These are phyloP conservation scores for Benincasa hispida DNA, from an alignment of 306 rosid genomes.

Conservation along the genomic window DNA sequence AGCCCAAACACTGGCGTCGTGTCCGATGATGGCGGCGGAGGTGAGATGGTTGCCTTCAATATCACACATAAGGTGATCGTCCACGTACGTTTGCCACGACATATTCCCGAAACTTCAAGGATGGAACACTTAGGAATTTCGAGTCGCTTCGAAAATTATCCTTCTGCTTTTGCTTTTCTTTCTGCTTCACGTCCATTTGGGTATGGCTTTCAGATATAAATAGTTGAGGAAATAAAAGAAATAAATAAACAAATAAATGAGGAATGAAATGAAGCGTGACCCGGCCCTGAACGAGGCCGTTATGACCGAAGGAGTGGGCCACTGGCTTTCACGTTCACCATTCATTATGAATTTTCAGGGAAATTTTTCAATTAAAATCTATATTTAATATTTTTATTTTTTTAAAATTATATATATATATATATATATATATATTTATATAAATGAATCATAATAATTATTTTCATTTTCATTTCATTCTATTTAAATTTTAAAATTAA, in stretches of 20 bases:
- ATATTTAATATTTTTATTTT: no score
- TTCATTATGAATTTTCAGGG: neutral
- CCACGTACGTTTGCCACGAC: neutral
- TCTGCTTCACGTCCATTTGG: neutral
- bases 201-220: neutral
- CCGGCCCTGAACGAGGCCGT: neutral
- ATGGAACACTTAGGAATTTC: neutral
- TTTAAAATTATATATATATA: no score
- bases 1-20: neutral
- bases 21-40: constrained; percentile 1
- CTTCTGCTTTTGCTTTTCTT: neutral
- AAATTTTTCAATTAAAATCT: no score
- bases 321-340: neutral
- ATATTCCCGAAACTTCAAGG: neutral
- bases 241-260: no score
- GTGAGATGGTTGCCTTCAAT: neutral
- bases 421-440: no score
- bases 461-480: no score
- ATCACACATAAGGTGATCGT: neutral
- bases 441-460: no score
- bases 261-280: neutral
- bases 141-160: neutral
- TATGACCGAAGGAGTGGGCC: neutral
- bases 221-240: neutral
- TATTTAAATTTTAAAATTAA: no score